Evolutionary conservation across 2,329 filamentous ascomycete species (phyloP), one percentile per base, ranked within the genome.

Genomic region (Penicillium concentricum): DNA sequence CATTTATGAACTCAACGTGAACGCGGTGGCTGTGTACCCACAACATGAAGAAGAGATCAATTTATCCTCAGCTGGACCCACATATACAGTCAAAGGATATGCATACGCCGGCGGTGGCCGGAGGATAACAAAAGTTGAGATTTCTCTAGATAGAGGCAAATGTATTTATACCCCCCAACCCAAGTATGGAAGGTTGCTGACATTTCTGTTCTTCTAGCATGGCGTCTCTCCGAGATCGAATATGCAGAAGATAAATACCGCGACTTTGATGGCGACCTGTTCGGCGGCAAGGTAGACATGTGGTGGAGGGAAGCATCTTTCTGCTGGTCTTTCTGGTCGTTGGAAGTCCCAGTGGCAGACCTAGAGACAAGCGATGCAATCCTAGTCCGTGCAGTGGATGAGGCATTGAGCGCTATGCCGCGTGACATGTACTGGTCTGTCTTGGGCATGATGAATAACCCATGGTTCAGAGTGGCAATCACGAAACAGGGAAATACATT

Each of bases 401-500:
- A 96, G 62, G 84, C 87, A 53, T 88, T 96, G 84, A 90, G 89
- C 73, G 79, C 90, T 0, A 91, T 96, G 71, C 92, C 92, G 5
- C 83, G 90, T 59, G 92, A 97, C 67, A 94, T 96, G 90, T 96
- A 96, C 76, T 97, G 92, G 92, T 92, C 86, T 58, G 91, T 96
- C 2, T 78, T 96, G 38, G 92, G 92, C 0, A 97, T 97, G 92
- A 96, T 97, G 92, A 96, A 96, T 75, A 96, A 96, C 66, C 90
- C 91, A 0, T 97, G 92, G 92, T 97, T 89, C 72, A 83, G 92
- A 5, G 83, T 97, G 1, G 84, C 87, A 2, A 89, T 97, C 53
- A 84, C 85, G 51, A 87, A 86, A 54, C 87, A 92, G 58, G 81
- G 79, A 0, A 79, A 84, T 16, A 74, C 69, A 8, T 75, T 96